Conservation (phyloP, 345 rosid species). For the Moricandia arvensis region DNA sequence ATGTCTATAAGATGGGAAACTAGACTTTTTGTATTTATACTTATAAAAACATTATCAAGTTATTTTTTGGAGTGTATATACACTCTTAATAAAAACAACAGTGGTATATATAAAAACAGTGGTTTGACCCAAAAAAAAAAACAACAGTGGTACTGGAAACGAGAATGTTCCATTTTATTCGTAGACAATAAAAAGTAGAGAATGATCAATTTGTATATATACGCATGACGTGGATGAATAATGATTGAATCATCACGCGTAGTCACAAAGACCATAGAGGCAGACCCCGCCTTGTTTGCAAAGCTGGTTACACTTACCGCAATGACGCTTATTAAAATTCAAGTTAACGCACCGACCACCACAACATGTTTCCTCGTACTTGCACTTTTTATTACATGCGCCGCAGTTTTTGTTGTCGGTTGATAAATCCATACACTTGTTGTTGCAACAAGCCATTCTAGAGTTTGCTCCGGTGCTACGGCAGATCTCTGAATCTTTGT, state of each 20-base stretch:
- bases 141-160: conserved; percentile 15
- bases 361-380: conserved; percentile 59
- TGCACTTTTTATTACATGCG: conserved; percentile 64
- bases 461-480: conserved; percentile 30
- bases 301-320: conserved; percentile 62
- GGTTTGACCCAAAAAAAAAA: too few species aligned
- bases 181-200: conserved; percentile 2
- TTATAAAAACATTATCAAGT: too few species aligned
- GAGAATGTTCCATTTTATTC: conserved; percentile 28
- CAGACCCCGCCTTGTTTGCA: conserved; percentile 49
- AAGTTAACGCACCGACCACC: conserved; percentile 58
- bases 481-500: conserved; percentile 46
- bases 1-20: too few species aligned
- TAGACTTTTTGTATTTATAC: too few species aligned
- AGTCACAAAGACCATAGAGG: conserved; percentile 70
- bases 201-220: conserved; percentile 28
- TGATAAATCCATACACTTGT: conserved; percentile 62
- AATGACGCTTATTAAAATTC: conserved; percentile 62
- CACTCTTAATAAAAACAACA: too few species aligned
- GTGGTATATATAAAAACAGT: too few species aligned
- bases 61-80: too few species aligned
- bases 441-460: conserved; percentile 60
- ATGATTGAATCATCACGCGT: conserved; percentile 54
- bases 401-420: conserved; percentile 65
- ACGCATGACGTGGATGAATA: too few species aligned